Evolutionary conservation across 768 basidiomycete species (phyloP).

Genomic region (Termitomyces sp.): DNA sequence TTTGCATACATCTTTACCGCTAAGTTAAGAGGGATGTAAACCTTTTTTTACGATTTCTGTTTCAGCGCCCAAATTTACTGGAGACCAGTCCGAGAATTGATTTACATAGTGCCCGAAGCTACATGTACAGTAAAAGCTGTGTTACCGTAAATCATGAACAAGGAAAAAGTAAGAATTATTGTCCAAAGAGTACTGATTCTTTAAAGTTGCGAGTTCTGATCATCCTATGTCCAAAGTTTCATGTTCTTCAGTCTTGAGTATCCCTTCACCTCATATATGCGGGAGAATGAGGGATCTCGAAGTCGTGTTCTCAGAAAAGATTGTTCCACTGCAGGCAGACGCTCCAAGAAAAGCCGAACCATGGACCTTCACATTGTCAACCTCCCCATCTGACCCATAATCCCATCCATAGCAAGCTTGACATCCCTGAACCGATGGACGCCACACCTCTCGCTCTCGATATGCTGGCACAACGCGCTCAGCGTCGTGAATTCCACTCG

Average conservation of each 20-base stretch:
- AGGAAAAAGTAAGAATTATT: not conserved
- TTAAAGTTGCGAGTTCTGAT: not conserved
- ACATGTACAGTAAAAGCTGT: not conserved
- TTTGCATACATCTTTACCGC: constrained; percentile 22
- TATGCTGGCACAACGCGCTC: constrained; percentile 58
- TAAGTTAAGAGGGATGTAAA: constrained; percentile 26
- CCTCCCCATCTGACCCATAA: constrained; percentile 23
- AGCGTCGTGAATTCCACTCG: constrained; percentile 39
- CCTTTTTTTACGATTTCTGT: not conserved
- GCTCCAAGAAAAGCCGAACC: not conserved
- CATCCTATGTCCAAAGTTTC: not conserved
- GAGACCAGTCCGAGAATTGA: not conserved
- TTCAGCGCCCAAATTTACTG: not conserved
- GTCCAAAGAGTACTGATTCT: not conserved
- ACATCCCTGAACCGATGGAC: constrained; percentile 43
- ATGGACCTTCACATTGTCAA: constrained; percentile 12
- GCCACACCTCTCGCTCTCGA: constrained; percentile 60
- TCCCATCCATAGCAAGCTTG: constrained; percentile 29
- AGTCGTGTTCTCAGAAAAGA: not conserved
- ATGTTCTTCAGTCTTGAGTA: not conserved
- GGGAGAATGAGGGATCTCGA: not conserved
- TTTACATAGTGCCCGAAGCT: not conserved
- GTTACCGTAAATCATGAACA: not conserved
- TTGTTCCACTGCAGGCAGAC: not conserved
- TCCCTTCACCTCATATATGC: not conserved